Base-by-base conservation (phyloP, 495 filamentous ascomycete species). In the Parmelia sp. region DNA sequence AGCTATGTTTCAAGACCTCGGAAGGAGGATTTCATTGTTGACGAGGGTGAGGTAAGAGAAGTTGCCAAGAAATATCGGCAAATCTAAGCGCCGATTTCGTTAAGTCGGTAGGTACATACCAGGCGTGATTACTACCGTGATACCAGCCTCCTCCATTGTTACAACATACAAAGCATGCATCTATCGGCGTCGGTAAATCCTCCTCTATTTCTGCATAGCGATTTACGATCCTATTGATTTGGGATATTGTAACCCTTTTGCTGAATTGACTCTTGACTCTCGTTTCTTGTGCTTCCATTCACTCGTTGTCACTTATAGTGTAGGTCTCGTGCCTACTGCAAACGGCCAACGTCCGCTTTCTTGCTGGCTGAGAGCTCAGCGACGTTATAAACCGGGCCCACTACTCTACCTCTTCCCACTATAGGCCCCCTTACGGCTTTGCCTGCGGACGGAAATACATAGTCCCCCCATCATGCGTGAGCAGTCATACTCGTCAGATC, bases 401-500 rank as follows among this genome's bases (percentile, higher is more conserved):
- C 51, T 55, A 29, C 29, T n/a, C 29, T 33, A n/a, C n/a, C n/a
- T n/a, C n/a, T n/a, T n/a, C n/a, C n/a, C n/a, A n/a, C n/a, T n/a
- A n/a, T n/a, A n/a, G n/a, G n/a, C n/a, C n/a, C n/a, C n/a, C n/a
- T n/a, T n/a, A n/a, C n/a, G n/a, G n/a, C n/a, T n/a, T n/a, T n/a
- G n/a, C n/a, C n/a, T n/a, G n/a, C n/a, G n/a, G n/a, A n/a, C n/a
- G n/a, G 29, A 55, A 33, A 33, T 8, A 29, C 44, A 57, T 3
- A 49, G 23, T 35, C 17, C 60, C 51, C 33, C 53, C 57, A 66
- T 62, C 35, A 66, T 63, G 64, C 40, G 45, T 27, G 40, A 59
- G 9, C 15, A 57, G 23, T 44, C 56, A 10, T 57, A 62, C 57
- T 67, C 66, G 31, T 62, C 69, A 14, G 60, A 68, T 51, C 44